phyloP scores from a whole-genome alignment of 2,329 filamentous ascomycete genomes.

The Didymella exigua region DNA sequence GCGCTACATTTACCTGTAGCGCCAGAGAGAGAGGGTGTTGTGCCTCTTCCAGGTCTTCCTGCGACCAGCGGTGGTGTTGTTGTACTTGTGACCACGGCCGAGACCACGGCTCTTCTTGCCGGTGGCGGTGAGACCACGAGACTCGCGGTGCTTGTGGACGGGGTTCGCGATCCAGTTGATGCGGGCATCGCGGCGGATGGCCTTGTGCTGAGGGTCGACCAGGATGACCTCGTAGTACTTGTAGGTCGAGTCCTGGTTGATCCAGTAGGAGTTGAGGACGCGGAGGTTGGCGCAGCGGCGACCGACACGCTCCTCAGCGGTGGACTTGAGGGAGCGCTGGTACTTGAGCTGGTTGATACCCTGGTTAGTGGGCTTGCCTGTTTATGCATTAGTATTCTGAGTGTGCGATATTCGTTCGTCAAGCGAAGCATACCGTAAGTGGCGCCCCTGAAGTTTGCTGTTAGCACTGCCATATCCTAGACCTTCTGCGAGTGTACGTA shows the following conservation, averaged over 20 bases:
- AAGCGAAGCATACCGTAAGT: slow-evolving; percentile 79
- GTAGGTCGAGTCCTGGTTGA: slow-evolving; percentile 99
- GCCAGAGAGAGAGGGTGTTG: slow-evolving; percentile 99
- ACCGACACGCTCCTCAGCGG: slow-evolving; percentile 99
- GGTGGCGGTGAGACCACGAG: slow-evolving; percentile 93
- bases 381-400: slow-evolving; percentile 36
- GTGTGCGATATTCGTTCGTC: neutral
- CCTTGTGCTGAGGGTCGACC: slow-evolving; percentile 99
- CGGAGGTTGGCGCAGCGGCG: slow-evolving; percentile 98
- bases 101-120: slow-evolving; percentile 99
- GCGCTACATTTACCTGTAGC: slow-evolving; percentile 75
- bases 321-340: slow-evolving; percentile 97
- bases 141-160: slow-evolving; percentile 99
- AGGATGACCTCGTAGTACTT: slow-evolving; percentile 99
- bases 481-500: slow-evolving; percentile 25
- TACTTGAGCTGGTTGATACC: slow-evolving; percentile 99
- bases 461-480: slow-evolving; percentile 31
- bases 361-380: slow-evolving; percentile 99
- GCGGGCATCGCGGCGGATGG: slow-evolving; percentile 96
- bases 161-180: slow-evolving; percentile 99
- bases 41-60: slow-evolving; percentile 99
- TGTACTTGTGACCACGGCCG: slow-evolving; percentile 99
- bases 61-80: slow-evolving; percentile 95
- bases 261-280: slow-evolving; percentile 99
- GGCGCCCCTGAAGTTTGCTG: slow-evolving; percentile 71